Percentiles rank a stretch among this genome's conserved stretches.
These are phyloP conservation scores for Scortechinia acanthostroma DNA, from an alignment of 2,329 filamentous ascomycete species.

Conservation along the genomic window DNA sequence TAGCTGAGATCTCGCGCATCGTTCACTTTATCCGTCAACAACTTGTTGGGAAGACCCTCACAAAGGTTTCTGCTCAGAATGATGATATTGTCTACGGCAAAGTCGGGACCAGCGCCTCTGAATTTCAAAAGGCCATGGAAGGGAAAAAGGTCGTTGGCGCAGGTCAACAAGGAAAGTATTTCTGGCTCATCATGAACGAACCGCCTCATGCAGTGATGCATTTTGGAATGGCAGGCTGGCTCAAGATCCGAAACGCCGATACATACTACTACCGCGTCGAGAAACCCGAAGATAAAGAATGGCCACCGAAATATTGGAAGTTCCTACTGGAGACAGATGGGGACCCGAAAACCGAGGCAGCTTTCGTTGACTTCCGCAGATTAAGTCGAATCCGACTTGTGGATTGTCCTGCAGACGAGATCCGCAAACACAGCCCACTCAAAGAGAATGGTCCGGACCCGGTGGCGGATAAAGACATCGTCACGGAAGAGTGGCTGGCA, in stretches of 20 bases:
- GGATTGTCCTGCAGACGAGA: conserved; percentile 47
- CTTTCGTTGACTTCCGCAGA: conserved; percentile 51
- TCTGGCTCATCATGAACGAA: conserved; percentile 56
- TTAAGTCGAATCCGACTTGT: conserved; percentile 49
- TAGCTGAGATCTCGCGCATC: conserved; percentile 39
- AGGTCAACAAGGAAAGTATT: conserved; percentile 62
- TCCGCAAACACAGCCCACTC: conserved; percentile 46
- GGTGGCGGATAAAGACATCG: conserved; percentile 46
- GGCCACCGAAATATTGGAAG: conserved; percentile 59
- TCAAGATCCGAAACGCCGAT: conserved; percentile 52
- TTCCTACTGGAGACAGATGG: conserved; percentile 43
- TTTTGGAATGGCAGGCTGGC: conserved; percentile 56
- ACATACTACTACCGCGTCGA: conserved; percentile 47
- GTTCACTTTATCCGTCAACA: conserved; percentile 56
- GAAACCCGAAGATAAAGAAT: conserved; percentile 31
- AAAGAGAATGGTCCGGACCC: conserved; percentile 63
- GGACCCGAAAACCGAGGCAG: conserved; percentile 43
- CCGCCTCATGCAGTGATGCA: conserved; percentile 55
- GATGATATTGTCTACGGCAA: conserved; percentile 61
- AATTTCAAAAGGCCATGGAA: conserved; percentile 47
- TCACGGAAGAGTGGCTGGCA: conserved; percentile 49
- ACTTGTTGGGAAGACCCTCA: conserved; percentile 49
- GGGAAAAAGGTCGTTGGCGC: conserved; percentile 50
- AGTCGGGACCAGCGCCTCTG: conserved; percentile 48
- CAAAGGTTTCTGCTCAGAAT: conserved; percentile 42